Evolutionary conservation across 1,284 basidiomycete genomes (phyloP), one percentile per base, ranked within the genome.

Genomic region (Cryptococcus sp.): DNA sequence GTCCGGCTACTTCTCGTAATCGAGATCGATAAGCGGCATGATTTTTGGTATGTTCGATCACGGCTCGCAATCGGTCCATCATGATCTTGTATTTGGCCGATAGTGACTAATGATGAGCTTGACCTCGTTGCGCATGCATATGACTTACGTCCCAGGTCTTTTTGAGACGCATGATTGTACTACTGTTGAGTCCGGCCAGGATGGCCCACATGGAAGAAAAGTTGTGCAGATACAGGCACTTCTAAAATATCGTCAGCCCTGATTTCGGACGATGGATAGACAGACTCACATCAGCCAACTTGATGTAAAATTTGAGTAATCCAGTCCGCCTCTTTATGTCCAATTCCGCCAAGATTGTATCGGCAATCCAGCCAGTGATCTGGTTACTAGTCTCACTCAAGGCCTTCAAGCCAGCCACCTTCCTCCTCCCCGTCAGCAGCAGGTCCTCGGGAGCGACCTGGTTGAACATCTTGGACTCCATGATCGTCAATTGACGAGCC

Each of bases 191-290:
- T 2, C 92, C 96, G 3, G 92, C 94, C 10, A 96, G 85, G 51
- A 99, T 91, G 25, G 94, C 91, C 66, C 91, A 91, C 84, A 98
- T 88, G 13, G 87, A 88, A 13, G 92, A 94, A 75, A 91, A 98
- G 75, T 98, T 99, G 70, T 94, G 88, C 59, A 98, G 76, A 16
- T 77, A 75, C 45, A 91, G 85, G 75, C 94, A 98, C 44, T 88
- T 87, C 91, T 97, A 60, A 28, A 11, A n/a, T 7, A 22, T 11
- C 25, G 47, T 69, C 28, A 63, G 57, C 50, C 24, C 21, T 13
- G 45, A 23, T 23, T 7, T 7, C 36, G 16, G 43, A 41, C 32
- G 28, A 40, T 7, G 22, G 31, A 57, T 44, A 39, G 28, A 31
- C 24, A 31, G 28, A 79, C 89, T 74, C 61, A 94, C 92, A 65